Evolutionary conservation across 371 early-diverging fungal species (phyloP).

Genomic region (Syncephalastrum contaminatum): DNA sequence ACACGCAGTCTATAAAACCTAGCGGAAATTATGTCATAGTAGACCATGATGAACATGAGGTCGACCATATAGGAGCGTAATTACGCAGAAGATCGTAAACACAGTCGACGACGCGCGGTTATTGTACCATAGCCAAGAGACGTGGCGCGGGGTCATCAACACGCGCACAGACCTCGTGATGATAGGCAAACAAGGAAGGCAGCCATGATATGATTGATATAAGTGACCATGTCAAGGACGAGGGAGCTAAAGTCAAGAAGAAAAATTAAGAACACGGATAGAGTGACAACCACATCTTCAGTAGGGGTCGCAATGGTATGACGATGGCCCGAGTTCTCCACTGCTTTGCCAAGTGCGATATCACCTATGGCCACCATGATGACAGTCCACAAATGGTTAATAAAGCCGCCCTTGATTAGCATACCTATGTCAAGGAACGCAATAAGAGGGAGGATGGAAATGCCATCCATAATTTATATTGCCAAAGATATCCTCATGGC

Average conservation of each 20-base stretch:
- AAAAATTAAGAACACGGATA: constrained; percentile 67
- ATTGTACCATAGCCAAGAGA: constrained; percentile 79
- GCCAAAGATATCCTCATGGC: constrained; percentile 58
- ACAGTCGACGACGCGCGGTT: constrained; percentile 62
- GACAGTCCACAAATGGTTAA: constrained; percentile 72
- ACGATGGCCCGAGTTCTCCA: constrained; percentile 73
- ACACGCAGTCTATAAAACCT: too few species aligned
- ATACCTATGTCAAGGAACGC: constrained; percentile 80
- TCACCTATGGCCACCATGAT: constrained; percentile 88
- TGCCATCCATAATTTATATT: constrained; percentile 85
- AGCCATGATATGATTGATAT: constrained; percentile 94
- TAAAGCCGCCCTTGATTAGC: constrained; percentile 81
- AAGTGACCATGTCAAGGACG: constrained; percentile 81
- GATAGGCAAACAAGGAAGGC: constrained; percentile 84
- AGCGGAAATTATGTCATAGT: too few species aligned
- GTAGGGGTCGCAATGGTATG: constrained; percentile 74
- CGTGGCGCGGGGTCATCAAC: constrained; percentile 82
- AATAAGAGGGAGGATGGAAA: constrained; percentile 76
- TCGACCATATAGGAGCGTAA: constrained; percentile 60
- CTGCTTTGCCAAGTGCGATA: constrained; percentile 79
- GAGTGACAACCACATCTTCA: constrained; percentile 58
- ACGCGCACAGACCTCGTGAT: constrained; percentile 73
- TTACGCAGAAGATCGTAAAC: constrained; percentile 55
- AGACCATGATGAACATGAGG: constrained; percentile 55
- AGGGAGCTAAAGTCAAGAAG: constrained; percentile 67